Conservation (phyloP, 306 rosid species). For the Urtica urens region DNA sequence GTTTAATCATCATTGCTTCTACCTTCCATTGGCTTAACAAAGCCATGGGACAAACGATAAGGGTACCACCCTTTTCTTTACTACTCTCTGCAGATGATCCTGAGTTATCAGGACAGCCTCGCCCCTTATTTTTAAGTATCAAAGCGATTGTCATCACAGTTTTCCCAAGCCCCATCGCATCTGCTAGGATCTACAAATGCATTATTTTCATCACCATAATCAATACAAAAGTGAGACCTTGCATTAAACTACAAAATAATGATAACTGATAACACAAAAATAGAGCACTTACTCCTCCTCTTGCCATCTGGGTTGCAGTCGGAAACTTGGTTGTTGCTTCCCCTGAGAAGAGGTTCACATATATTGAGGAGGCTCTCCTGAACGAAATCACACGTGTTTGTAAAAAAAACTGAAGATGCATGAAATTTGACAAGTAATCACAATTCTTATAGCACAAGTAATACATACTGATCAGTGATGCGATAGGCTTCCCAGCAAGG, state of each 20-base stretch:
- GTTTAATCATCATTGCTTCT: constrained; percentile 4
- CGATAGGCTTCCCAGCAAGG: constrained; percentile 86
- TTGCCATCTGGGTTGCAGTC: constrained; percentile 60
- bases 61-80: constrained; percentile 57
- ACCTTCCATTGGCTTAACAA: constrained; percentile 92
- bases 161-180: constrained; percentile 97
- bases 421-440: background rate
- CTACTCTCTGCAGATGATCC: constrained; percentile 4
- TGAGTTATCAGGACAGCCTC: constrained; percentile 20
- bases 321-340: constrained; percentile 58
- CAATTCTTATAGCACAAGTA: background rate
- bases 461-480: constrained; percentile 55
- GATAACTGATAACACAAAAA: constrained; percentile 8
- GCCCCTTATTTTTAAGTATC: constrained; percentile 46
- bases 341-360: constrained; percentile 67
- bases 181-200: constrained; percentile 54
- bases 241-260: background rate
- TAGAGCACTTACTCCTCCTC: constrained; percentile 78
- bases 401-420: background rate
- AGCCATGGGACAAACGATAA: constrained; percentile 87
- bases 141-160: constrained; percentile 86
- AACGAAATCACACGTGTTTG: background rate
- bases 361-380: constrained; percentile 52
- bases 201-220: background rate
- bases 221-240: background rate